Evolutionary conservation across 2,329 filamentous ascomycete genomes (phyloP), one percentile per base, ranked within the genome.

Genomic region (Fusarium scirpi): DNA sequence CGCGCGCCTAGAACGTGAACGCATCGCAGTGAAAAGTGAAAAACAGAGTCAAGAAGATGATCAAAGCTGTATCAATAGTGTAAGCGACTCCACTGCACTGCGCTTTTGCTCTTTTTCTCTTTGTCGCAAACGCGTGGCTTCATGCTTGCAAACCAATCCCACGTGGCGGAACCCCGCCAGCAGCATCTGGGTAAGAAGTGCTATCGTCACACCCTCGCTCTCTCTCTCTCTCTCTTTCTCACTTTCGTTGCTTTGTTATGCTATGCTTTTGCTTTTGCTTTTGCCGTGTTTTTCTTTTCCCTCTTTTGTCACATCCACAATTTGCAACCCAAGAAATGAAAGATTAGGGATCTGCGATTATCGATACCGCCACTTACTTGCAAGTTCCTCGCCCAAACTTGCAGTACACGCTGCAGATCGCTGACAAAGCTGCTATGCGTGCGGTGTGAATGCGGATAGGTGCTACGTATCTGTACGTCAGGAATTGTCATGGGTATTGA

Each of bases 131-230:
- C 65, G 66, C 63, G 70, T 75, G 69, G 72, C 73, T 76, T 65
- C 41, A 62, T 69, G 34, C 18, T 38, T 38, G 68, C 51, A 72
- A 74, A 69, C 62, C 76, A 75, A 40, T 67, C 62, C 76, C 75
- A 77, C 75, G 75, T 77, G 75, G 75, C 73, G 60, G 10, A 64
- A 58, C 63, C 68, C 73, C 70, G 65, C 72, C 55, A 56, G 49
- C 48, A 64, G 58, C 24, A 58, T 61, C 66, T 12, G 20, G 15
- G 25, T 30, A 43, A 32, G 40, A 22, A 18, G 6, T 27, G n/a
- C 53, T 49, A 56, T 22, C 13, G 40, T 54, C 73, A 76, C 73
- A 58, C 73, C 73, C 49, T 54, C 10, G 27, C 10, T 4, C 32
- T 46, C 30, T 41, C 40, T 46, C 30, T 41, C 40, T 24, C 22